Evolutionary conservation across 1,139 yeast species (phyloP).

Genomic region (Suhomyces wounanorum): DNA sequence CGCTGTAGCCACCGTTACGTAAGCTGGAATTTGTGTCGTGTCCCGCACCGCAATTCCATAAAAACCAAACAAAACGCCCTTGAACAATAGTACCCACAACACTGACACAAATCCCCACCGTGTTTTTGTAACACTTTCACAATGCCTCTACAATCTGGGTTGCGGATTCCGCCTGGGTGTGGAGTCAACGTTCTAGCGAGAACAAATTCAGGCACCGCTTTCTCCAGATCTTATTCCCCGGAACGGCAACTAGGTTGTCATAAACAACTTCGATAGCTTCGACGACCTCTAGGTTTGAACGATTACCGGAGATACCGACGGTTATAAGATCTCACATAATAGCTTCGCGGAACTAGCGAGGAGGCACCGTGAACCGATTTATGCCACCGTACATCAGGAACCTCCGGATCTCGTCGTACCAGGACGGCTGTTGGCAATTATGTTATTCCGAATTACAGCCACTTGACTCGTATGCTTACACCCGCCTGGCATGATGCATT

Average conservation of each 20-base stretch:
- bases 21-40: background rate
- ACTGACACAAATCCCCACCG: constrained; percentile 9
- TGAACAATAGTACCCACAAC: constrained; percentile 10
- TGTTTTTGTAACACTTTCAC: constrained; percentile 8
- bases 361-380: background rate
- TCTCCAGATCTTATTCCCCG: background rate
- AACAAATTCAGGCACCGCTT: background rate
- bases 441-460: background rate
- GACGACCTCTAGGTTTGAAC: background rate
- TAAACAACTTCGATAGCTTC: background rate
- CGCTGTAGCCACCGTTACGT: constrained; percentile 4
- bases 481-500: background rate
- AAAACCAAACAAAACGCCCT: constrained; percentile 6
- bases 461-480: background rate
- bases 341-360: background rate
- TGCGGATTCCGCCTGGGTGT: background rate
- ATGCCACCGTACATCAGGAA: background rate
- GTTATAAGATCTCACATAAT: background rate
- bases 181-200: constrained; percentile 1
- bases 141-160: background rate
- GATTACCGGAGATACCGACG: background rate
- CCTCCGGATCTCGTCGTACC: background rate
- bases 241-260: background rate
- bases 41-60: constrained; percentile 2
- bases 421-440: background rate